phyloP scores from a whole-genome alignment of 805 yeast genomes.

The Ogataea angusta region DNA sequence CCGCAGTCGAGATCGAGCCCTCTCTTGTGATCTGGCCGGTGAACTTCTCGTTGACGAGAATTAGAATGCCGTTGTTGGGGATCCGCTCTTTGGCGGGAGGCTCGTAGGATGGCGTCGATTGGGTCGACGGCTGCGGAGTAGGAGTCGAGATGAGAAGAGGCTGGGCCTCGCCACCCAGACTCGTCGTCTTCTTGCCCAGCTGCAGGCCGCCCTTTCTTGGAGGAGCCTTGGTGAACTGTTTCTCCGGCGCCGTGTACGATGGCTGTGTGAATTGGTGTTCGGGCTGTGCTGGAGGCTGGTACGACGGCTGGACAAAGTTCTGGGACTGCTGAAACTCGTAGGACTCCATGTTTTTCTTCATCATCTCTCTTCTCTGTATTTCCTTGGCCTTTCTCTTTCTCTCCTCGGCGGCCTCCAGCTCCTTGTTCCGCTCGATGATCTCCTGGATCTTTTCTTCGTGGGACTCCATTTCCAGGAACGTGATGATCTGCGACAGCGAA shows the following conservation, averaged over 20 bases:
- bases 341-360: constrained; percentile 53
- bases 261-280: constrained; percentile 15
- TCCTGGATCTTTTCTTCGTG: constrained; percentile 99
- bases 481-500: constrained; percentile 74
- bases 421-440: constrained; percentile 94
- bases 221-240: constrained; percentile 29
- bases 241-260: constrained; percentile 7
- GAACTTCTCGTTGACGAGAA: constrained; percentile 73
- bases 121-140: constrained; percentile 18
- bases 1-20: constrained; percentile 67
- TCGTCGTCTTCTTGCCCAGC: constrained; percentile 55
- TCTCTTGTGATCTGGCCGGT: constrained; percentile 79
- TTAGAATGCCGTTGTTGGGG: constrained; percentile 72
- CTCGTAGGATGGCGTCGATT: constrained; percentile 19
- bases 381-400: constrained; percentile 93
- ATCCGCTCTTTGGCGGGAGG: constrained; percentile 34
- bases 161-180: constrained; percentile 25
- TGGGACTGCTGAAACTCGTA: constrained; percentile 23
- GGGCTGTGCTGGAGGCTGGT: constrained; percentile 25
- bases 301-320: constrained; percentile 18
- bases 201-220: constrained; percentile 72
- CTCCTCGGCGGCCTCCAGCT: constrained; percentile 94
- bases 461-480: constrained; percentile 94
- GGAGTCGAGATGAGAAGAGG: constrained; percentile 31
- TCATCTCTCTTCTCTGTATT: constrained; percentile 75